A percentile compares a stretch with the other conserved stretches of the same genome.
Conservation (phyloP, 495 filamentous ascomycete genomes). For the Xylaria sp. region DNA sequence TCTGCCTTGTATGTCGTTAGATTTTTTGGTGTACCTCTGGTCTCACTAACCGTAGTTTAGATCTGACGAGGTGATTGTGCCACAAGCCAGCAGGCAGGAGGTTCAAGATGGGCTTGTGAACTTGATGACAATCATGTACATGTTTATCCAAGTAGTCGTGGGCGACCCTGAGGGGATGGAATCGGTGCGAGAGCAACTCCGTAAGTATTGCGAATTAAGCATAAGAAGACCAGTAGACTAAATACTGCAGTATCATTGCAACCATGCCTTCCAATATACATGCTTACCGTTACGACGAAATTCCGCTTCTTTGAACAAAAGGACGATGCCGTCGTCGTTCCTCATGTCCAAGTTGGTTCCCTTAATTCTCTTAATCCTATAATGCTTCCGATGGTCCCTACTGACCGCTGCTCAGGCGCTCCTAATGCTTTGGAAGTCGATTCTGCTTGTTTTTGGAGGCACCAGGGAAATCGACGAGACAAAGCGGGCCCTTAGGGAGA, state of each 20-base stretch:
- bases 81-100: conserved; percentile 46
- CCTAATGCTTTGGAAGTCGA: conserved; percentile 87
- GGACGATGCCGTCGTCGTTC: conserved; percentile 44
- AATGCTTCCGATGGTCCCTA: not conserved
- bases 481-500: conserved; percentile 69
- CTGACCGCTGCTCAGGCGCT: conserved; percentile 56
- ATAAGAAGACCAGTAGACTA: conserved; percentile 33
- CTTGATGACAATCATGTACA: conserved; percentile 72
- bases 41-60: conserved; percentile 43
- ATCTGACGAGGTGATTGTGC: conserved; percentile 43
- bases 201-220: conserved; percentile 40
- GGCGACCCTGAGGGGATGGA: conserved; percentile 51
- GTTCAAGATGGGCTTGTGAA: conserved; percentile 64
- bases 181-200: conserved; percentile 46
- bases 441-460: conserved; percentile 85
- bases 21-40: not conserved
- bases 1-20: conserved; percentile 49
- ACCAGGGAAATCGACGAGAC: conserved; percentile 71
- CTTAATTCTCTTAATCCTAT: not conserved
- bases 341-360: conserved; percentile 33
- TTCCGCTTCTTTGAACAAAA: conserved; percentile 85
- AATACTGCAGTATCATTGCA: conserved; percentile 61
- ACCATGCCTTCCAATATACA: conserved; percentile 72
- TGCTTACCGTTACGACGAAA: conserved; percentile 76
- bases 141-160: conserved; percentile 72